Evolutionary conservation across 306 rosid species (phyloP).

Genomic region (Cucurbita maxima): DNA sequence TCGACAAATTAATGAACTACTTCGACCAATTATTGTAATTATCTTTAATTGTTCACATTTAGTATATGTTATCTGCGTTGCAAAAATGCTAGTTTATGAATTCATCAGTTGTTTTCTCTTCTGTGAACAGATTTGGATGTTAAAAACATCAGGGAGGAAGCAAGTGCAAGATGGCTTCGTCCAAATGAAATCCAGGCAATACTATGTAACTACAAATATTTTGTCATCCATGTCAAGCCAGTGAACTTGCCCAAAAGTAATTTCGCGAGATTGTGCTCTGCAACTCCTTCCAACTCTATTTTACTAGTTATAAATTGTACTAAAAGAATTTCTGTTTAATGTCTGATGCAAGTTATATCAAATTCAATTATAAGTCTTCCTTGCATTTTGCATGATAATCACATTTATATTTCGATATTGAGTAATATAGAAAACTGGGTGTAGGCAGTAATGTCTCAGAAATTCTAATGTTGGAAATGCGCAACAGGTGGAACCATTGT

Average conservation of each 20-base stretch:
- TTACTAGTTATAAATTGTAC: background rate
- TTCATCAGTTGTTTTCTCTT: conserved; percentile 16
- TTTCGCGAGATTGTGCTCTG: background rate
- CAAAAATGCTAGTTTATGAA: background rate
- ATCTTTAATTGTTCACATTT: background rate
- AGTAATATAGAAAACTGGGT: conserved; percentile 7
- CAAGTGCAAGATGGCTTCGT: conserved; percentile 81
- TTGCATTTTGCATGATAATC: background rate
- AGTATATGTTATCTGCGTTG: background rate
- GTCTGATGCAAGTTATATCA: background rate
- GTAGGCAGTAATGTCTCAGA: background rate
- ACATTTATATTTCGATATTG: conserved; percentile 22
- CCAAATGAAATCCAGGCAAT: conserved; percentile 93
- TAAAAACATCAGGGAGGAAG: conserved; percentile 51
- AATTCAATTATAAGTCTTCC: background rate
- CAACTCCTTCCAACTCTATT: background rate
- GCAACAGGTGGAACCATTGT: conserved; percentile 69
- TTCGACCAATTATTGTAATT: background rate
- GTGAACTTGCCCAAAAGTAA: conserved; percentile 75
- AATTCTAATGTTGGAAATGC: conserved; percentile 12
- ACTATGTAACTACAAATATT: conserved; percentile 64
- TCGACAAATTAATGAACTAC: background rate
- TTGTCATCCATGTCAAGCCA: conserved; percentile 70
- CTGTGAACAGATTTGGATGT: conserved; percentile 60
- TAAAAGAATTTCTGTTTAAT: background rate